These are phyloP conservation scores for Fremontodendron californicum DNA, from an alignment of 345 rosid genomes.

Conservation along the genomic window DNA sequence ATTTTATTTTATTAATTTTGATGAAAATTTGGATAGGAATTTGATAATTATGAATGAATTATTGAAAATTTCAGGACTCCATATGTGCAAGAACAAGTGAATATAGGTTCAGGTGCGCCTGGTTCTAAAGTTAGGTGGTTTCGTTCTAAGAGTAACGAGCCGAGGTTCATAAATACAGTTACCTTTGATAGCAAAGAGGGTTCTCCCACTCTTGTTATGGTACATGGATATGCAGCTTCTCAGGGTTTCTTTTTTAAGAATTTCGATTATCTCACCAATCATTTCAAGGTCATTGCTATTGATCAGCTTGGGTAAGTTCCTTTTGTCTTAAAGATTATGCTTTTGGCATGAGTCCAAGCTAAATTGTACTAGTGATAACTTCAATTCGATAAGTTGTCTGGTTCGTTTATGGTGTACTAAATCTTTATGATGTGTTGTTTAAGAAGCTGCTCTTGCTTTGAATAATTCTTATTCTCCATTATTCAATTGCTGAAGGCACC, in stretches of 20 bases:
- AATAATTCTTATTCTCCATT: neutral
- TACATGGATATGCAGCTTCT: slow-evolving; percentile 96
- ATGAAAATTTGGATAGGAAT: neutral
- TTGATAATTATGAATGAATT: neutral
- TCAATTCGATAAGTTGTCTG: neutral
- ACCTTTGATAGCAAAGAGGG: slow-evolving; percentile 74
- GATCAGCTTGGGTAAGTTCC: slow-evolving; percentile 87
- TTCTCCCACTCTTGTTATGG: slow-evolving; percentile 86
- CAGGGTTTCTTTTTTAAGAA: slow-evolving; percentile 92
- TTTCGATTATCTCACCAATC: slow-evolving; percentile 77
- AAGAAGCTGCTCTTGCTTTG: neutral
- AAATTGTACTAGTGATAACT: neutral
- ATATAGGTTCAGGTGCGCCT: slow-evolving; percentile 83
- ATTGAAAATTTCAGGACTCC: slow-evolving; percentile 61
- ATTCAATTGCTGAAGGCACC: neutral
- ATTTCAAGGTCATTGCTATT: slow-evolving; percentile 76
- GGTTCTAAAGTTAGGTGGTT: slow-evolving; percentile 92
- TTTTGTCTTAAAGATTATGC: neutral
- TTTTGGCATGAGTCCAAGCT: neutral
- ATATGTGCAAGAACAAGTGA: slow-evolving; percentile 75
- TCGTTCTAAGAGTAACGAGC: slow-evolving; percentile 72
- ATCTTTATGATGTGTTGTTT: neutral
- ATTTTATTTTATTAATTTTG: neutral
- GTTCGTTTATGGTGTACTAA: neutral
- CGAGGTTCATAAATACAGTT: slow-evolving; percentile 73